Conservation (phyloP, 2,329 filamentous ascomycete species). For the Fusarium liriodendri region DNA sequence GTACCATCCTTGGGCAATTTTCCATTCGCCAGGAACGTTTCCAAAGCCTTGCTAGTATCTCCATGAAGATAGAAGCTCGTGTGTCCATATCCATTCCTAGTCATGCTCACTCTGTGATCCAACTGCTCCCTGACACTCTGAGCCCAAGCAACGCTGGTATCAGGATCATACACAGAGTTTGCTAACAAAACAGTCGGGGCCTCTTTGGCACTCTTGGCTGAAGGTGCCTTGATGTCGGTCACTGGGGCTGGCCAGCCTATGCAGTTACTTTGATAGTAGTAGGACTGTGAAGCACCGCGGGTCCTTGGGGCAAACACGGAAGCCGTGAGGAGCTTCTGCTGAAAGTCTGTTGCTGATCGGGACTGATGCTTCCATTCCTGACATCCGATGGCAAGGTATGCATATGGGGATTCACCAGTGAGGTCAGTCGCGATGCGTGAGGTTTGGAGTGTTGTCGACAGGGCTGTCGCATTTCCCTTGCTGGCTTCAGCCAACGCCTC, state of each 20-base stretch:
- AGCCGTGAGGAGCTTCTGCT: conserved; percentile 17
- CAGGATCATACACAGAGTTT: conserved; percentile 35
- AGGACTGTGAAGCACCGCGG: conserved; percentile 24
- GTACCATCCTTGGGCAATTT: conserved; percentile 37
- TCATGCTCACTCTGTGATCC: conserved; percentile 35
- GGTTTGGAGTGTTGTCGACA: conserved; percentile 21
- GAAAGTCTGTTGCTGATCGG: conserved; percentile 17
- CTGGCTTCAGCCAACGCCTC: conserved; percentile 23
- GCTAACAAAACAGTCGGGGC: conserved; percentile 32
- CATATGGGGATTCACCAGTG: conserved; percentile 21
- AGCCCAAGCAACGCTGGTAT: conserved; percentile 33
- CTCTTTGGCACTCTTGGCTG: background rate
- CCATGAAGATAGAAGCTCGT: conserved; percentile 34
- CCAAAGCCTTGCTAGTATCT: conserved; percentile 37
- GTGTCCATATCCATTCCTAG: conserved; percentile 38
- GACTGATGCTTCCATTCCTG: conserved; percentile 38
- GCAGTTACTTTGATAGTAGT: conserved; percentile 30
- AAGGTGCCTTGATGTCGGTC: conserved; percentile 24
- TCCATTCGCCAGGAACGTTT: conserved; percentile 33
- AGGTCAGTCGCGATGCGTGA: background rate
- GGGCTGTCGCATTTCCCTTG: conserved; percentile 34
- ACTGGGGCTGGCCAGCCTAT: conserved; percentile 37
- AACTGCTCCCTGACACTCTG: conserved; percentile 36
- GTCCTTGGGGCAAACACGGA: conserved; percentile 31
- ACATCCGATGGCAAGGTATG: conserved; percentile 37